Percentiles rank a stretch among this genome's conserved stretches.
Conservation (phyloP, 352 stramenopile species). For the Pythium folliculosum region DNA sequence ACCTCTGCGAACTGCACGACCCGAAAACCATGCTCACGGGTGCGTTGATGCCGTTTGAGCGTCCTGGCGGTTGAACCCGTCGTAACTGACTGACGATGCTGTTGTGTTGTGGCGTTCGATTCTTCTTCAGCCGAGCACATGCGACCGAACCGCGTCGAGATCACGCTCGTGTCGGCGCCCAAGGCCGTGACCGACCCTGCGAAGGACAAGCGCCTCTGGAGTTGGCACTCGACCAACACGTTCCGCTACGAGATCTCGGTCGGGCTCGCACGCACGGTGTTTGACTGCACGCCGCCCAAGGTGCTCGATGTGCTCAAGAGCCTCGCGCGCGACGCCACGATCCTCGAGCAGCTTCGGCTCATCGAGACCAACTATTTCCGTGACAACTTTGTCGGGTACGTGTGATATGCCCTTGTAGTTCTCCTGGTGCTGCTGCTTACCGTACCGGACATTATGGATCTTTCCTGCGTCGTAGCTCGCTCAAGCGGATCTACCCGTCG, state of each 20-base stretch:
- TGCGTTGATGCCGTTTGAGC: conserved; percentile 22
- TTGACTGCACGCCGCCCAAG: conserved; percentile 63
- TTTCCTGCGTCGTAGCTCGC: conserved; percentile 21
- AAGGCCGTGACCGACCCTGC: conserved; percentile 23
- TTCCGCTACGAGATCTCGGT: conserved; percentile 78
- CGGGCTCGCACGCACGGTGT: conserved; percentile 51
- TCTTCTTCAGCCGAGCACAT: conserved; percentile 57
- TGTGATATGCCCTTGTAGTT: not conserved
- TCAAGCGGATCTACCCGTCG: conserved; percentile 69
- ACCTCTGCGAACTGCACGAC: conserved; percentile 77
- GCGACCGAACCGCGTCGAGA: conserved; percentile 57
- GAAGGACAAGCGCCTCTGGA: conserved; percentile 28
- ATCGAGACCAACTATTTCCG: conserved; percentile 74
- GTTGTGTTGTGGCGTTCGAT: not conserved
- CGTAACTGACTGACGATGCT: no score
- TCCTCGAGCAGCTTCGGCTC: conserved; percentile 57
- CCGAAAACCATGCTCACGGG: conserved; percentile 71
- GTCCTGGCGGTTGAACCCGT: no score
- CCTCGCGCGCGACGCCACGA: conserved; percentile 46
- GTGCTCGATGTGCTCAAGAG: conserved; percentile 63
- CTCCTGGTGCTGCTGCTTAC: not conserved
- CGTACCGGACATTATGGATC: not conserved
- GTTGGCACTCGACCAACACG: conserved; percentile 34
- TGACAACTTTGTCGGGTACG: conserved; percentile 52
- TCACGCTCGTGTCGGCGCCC: conserved; percentile 40